These are phyloP conservation scores for Wallacemonas sp. DNA, from an alignment of 208 protist genomes.

Conservation along the genomic window DNA sequence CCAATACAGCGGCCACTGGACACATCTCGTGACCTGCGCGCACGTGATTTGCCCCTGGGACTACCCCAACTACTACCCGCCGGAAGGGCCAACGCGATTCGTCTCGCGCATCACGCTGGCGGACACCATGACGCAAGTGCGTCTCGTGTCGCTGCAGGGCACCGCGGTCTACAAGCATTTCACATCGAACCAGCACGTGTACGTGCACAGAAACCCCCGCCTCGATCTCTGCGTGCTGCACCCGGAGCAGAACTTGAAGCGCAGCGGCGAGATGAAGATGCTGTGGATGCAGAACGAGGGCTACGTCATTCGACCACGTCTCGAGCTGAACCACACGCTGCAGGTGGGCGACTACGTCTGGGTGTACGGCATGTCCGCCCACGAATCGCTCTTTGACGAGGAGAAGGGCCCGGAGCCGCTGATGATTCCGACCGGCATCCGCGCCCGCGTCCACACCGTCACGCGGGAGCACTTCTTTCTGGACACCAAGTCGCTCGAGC, in stretches of 20 bases:
- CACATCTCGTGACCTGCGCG: slow-evolving; percentile 87
- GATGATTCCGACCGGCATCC: slow-evolving; percentile 89
- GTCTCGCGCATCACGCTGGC: slow-evolving; percentile 85
- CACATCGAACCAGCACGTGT: slow-evolving; percentile 90
- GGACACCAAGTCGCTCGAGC: slow-evolving; percentile 78
- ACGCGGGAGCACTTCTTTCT: slow-evolving; percentile 91
- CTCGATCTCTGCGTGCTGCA: slow-evolving; percentile 89
- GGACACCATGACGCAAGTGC: slow-evolving; percentile 87
- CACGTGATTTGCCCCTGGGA: slow-evolving; percentile 92
- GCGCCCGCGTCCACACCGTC: slow-evolving; percentile 70
- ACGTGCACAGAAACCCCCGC: slow-evolving; percentile 84
- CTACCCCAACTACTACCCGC: slow-evolving; percentile 91
- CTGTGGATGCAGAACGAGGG: slow-evolving; percentile 93
- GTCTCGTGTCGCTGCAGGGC: slow-evolving; percentile 78
- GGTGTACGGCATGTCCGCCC: slow-evolving; percentile 90
- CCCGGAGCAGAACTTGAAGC: slow-evolving; percentile 86
- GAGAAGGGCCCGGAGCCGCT: slow-evolving; percentile 83
- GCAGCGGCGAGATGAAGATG: slow-evolving; percentile 91
- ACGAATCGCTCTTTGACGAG: slow-evolving; percentile 89
- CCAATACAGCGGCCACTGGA: slow-evolving; percentile 89
- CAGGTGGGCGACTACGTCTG: slow-evolving; percentile 86
- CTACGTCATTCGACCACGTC: slow-evolving; percentile 71
- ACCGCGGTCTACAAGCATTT: slow-evolving; percentile 88
- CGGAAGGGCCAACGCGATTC: slow-evolving; percentile 79
- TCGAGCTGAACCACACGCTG: slow-evolving; percentile 75